Evolutionary conservation across 2,329 filamentous ascomycete genomes (phyloP).

Genomic region (Colletotrichum noveboracense): DNA sequence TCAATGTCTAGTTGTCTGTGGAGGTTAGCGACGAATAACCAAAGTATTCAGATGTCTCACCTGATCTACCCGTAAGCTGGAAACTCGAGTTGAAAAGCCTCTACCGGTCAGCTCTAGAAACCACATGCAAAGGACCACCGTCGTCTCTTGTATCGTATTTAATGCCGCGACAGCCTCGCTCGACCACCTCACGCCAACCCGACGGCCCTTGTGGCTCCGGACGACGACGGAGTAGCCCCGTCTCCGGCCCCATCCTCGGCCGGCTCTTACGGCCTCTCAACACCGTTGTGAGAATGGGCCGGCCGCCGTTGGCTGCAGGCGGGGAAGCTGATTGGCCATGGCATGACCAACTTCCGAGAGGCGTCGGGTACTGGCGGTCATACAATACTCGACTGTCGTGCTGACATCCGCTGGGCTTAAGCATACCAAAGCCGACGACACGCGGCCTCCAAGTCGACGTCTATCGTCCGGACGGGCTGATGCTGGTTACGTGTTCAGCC

Average conservation of each 20-base stretch:
- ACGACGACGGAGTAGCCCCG: background rate
- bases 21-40: background rate
- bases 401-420: background rate
- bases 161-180: background rate
- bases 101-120: background rate
- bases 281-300: background rate
- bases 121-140: background rate
- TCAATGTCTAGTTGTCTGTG: background rate
- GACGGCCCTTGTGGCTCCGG: background rate
- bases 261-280: background rate
- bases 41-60: background rate
- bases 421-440: background rate
- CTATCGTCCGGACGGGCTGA: background rate
- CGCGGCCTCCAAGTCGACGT: background rate
- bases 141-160: background rate
- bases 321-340: constrained; percentile 31
- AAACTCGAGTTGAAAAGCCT: background rate
- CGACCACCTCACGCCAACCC: too few relatives aligned
- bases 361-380: constrained; percentile 25
- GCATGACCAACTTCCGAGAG: constrained; percentile 26
- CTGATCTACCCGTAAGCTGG: background rate
- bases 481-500: background rate
- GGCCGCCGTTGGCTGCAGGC: background rate
- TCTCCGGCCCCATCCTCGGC: background rate
- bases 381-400: background rate